Percentiles rank a stretch among this genome's conserved stretches.
Evolutionary conservation across 139 green algal genomes (phyloP).

Genomic region (Coelastrella sp.): DNA sequence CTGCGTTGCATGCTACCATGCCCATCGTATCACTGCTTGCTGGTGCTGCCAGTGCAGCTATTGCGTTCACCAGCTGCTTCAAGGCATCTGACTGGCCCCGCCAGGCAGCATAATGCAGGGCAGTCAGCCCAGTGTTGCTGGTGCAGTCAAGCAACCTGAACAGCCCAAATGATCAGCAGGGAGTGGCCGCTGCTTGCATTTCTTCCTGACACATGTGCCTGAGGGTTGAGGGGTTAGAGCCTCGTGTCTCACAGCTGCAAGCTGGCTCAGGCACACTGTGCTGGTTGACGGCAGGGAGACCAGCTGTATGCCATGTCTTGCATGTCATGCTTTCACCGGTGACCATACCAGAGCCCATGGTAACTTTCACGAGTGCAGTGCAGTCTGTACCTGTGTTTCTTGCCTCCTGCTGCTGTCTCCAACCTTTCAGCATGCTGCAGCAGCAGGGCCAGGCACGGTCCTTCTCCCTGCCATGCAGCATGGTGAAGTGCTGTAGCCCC

Average conservation of each 20-base stretch:
- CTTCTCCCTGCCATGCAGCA: conserved; percentile 36
- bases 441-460: conserved; percentile 9
- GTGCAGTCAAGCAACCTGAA: conserved; percentile 26
- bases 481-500: conserved; percentile 35
- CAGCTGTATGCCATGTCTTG: too few relatives aligned
- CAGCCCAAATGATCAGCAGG: too few relatives aligned
- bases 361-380: too few relatives aligned
- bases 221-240: too few relatives aligned
- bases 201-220: too few relatives aligned
- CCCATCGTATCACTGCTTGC: conserved; percentile 17
- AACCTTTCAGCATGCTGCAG: conserved; percentile 21
- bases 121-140: conserved; percentile 24
- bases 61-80: conserved; percentile 27
- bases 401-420: background rate
- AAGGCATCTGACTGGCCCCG: background rate
- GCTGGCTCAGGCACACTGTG: too few relatives aligned
- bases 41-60: conserved; percentile 10
- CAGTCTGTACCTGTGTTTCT: background rate
- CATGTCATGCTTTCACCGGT: too few relatives aligned
- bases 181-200: too few relatives aligned
- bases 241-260: too few relatives aligned
- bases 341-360: too few relatives aligned
- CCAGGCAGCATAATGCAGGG: conserved; percentile 31
- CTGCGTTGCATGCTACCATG: conserved; percentile 14
- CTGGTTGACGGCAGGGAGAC: too few relatives aligned